Evolutionary conservation across 495 filamentous ascomycete genomes (phyloP), one percentile per base, ranked within the genome.

Genomic region (Penicillium malachiteum): DNA sequence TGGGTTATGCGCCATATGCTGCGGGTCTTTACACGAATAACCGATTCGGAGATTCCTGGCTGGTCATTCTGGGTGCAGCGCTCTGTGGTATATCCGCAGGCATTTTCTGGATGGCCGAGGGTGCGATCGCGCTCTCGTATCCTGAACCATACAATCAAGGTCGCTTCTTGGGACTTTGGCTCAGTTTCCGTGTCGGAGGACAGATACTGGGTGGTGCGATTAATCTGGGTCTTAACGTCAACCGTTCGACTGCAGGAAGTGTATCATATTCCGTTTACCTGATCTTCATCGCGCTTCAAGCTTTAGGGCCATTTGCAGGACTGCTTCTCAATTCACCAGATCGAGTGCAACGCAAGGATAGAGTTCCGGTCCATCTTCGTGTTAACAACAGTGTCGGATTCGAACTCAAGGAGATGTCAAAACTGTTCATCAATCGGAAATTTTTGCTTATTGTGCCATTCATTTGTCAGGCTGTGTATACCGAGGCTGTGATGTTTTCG

Each of bases 21-120:
- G 86, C 85, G 0, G 84, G 84, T 0, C 66, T 89, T 3, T 88
- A 89, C 65, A 77, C 76, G 14, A 87, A 89, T 61, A 88, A 87
- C 64, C 79, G 85, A 5, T 88, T 76, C 60, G 80, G 81, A 12
- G 80, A 71, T 14, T 74, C 81, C 55, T 89, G 86, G 86, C 72
- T 87, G 5, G 76, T 84, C 0, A 68, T 87, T 39, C 67, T 88
- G 42, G 85, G 86, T 8, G 84, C 85, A 0, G 85, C 83, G 10
- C 68, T 85, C 9, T 88, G 85, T 59, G 86, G 86, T 18, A 68
- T 87, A 34, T 83, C 80, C 0, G 86, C 85, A 0, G 84, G 85
- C 5, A 72, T 87, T 1, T 89, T 87, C 66, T 89, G 86, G 86
- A 80, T 80, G 67, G 79, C 84, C 0, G 85, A 88, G 60, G 80